phyloP scores from a whole-genome alignment of 78 protist genomes.

The Dictyostelium capitatum region DNA sequence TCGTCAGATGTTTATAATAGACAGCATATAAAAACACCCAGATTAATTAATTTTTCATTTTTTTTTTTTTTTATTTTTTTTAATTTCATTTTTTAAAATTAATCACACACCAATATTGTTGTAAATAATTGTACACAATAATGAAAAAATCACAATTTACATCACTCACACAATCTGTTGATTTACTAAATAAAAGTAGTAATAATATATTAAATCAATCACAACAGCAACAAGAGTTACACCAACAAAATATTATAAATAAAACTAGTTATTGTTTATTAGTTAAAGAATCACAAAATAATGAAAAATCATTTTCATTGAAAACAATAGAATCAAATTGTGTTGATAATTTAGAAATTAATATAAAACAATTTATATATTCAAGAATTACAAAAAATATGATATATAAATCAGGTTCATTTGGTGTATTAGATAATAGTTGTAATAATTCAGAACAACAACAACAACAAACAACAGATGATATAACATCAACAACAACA shows the following conservation, averaged over 20 bases:
- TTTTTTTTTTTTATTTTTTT: not conserved
- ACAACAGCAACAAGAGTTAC: not conserved
- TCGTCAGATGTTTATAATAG: no score
- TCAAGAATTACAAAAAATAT: constrained; percentile 38
- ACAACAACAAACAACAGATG: not conserved
- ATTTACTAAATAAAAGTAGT: not conserved
- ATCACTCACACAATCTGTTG: constrained; percentile 18
- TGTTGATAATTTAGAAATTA: constrained; percentile 13
- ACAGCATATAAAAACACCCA: no score
- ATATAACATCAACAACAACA: not conserved
- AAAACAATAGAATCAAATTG: constrained; percentile 46
- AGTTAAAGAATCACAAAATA: constrained; percentile 14
- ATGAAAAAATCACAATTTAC: constrained; percentile 27
- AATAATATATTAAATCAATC: not conserved
- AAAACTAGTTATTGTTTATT: constrained; percentile 43
- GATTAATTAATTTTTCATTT: not conserved
- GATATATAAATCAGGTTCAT: constrained; percentile 69
- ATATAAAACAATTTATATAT: constrained; percentile 50
- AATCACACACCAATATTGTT: not conserved
- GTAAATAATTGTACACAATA: no score
- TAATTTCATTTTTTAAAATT: not conserved
- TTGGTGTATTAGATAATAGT: constrained; percentile 41
- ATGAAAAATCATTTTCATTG: constrained; percentile 48
- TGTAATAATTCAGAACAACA: not conserved
- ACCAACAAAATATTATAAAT: not conserved